Evolutionary conservation across 768 basidiomycete species (phyloP).

Genomic region (Vararia minispora): DNA sequence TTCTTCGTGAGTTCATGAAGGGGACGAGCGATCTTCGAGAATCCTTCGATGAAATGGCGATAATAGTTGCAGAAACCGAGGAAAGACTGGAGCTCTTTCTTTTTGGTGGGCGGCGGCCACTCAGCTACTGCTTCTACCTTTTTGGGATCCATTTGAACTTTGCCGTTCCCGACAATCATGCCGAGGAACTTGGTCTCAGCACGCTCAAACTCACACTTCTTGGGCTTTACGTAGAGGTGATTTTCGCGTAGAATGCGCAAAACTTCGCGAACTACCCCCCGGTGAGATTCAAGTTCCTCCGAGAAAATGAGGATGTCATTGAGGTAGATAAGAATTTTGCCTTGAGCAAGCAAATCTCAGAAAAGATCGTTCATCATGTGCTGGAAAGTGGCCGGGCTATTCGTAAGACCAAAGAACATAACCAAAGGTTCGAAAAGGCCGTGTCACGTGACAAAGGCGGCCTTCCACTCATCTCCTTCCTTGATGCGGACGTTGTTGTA

Average conservation of each 20-base stretch:
- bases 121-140: constrained; percentile 27
- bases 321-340: constrained; percentile 17
- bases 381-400: constrained; percentile 28
- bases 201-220: constrained; percentile 15
- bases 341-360: neutral
- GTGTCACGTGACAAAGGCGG: constrained; percentile 24
- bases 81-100: constrained; percentile 28
- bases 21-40: constrained; percentile 19
- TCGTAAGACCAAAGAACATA: constrained; percentile 28
- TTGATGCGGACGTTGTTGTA: constrained; percentile 27
- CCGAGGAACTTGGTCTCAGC: constrained; percentile 22
- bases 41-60: constrained; percentile 22
- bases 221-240: neutral
- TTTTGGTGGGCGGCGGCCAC: constrained; percentile 26
- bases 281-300: neutral
- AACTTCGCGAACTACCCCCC: neutral
- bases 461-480: constrained; percentile 32
- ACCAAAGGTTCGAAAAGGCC: constrained; percentile 30
- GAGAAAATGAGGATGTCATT: constrained; percentile 10
- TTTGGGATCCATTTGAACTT: constrained; percentile 25
- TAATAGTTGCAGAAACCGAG: constrained; percentile 31
- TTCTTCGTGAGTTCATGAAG: constrained; percentile 21
- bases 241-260: neutral
- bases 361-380: constrained; percentile 20
- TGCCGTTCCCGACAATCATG: constrained; percentile 17